Base-by-base conservation (phyloP, 1,284 basidiomycete genomes). In the Pseudozyma hubeiensis region DNA sequence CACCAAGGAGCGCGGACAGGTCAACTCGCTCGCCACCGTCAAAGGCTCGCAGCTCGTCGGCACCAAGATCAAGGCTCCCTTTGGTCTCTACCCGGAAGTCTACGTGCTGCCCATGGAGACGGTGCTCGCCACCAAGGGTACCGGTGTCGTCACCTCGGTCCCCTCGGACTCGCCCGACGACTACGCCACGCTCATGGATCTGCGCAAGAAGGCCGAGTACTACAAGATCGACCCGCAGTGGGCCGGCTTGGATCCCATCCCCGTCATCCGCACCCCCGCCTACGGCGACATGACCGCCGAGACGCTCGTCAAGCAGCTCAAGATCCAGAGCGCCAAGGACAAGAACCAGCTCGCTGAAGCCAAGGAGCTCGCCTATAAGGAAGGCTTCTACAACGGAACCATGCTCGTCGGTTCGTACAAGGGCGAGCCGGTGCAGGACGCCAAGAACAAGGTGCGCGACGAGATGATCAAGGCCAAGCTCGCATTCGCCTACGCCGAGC, bases 101-200 rank as follows among this genome's bases (percentile, higher is more conserved):
- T 96, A 95, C 82, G 93, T 99, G 43, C 86, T 99, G 68, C 97
- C 97, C 29, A 99, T 99, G 97, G 96, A 99, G 80, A 93, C 91
- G 72, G 94, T 99, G 50, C 88, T 97, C 56, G 89, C 94, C 29
- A 96, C 92, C 78, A 99, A 99, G 88, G 97, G 97, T 82, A 99
- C 96, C 24, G 97, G 97, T 81, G 95, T 99, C 40, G 97, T 99
- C 77, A 97, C 95, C 3, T 99, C 94, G 52, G 94, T 97, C 10
- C 95, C 97, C 0, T 97, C 96, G 13, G 97, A 99, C 85, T 99
- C 97, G 14, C 97, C 97, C 30, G 97, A 99, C 84, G 97, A 99
- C 86, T 98, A 90, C 85, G 90, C 91, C 74, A 97, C 93, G 7
- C 88, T 94, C 59, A 91, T 90, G 84, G 96, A 99, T 82, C 88